phyloP scores from a whole-genome alignment of 2,329 filamentous ascomycete species.

The Simplicillium aogashimaense region DNA sequence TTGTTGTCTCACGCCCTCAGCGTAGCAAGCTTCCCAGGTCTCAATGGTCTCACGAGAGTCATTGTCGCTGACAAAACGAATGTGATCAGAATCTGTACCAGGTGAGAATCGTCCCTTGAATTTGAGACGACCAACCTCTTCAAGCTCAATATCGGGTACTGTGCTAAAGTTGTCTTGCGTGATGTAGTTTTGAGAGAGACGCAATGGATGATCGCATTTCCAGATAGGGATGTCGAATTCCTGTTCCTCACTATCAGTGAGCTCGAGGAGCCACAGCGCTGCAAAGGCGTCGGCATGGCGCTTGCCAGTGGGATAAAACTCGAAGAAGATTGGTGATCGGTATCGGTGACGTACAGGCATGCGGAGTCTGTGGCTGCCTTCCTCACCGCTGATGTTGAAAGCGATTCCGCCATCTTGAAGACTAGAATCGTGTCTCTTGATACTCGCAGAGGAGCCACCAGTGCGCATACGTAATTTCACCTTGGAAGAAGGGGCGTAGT shows the following conservation, averaged over 20 bases:
- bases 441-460: conserved; percentile 67
- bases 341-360: conserved; percentile 88
- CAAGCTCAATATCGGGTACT: conserved; percentile 65
- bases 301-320: conserved; percentile 64
- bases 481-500: conserved; percentile 54
- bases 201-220: conserved; percentile 63
- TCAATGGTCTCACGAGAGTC: conserved; percentile 88
- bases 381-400: conserved; percentile 37
- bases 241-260: conserved; percentile 69
- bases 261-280: conserved; percentile 74
- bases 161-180: conserved; percentile 64
- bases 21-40: conserved; percentile 84
- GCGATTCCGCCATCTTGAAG: conserved; percentile 43
- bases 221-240: conserved; percentile 86
- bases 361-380: conserved; percentile 41
- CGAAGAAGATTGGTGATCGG: conserved; percentile 80
- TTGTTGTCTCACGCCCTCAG: conserved; percentile 71
- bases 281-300: conserved; percentile 67
- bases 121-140: conserved; percentile 70
- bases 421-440: conserved; percentile 54
- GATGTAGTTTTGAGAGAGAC: conserved; percentile 87
- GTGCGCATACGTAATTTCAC: conserved; percentile 73
- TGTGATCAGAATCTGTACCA: conserved; percentile 79
- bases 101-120: conserved; percentile 81
- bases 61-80: conserved; percentile 75